Evolutionary conservation across 2,329 filamentous ascomycete genomes (phyloP), one percentile per base, ranked within the genome.

Genomic region (Aspergillus ibericus): DNA sequence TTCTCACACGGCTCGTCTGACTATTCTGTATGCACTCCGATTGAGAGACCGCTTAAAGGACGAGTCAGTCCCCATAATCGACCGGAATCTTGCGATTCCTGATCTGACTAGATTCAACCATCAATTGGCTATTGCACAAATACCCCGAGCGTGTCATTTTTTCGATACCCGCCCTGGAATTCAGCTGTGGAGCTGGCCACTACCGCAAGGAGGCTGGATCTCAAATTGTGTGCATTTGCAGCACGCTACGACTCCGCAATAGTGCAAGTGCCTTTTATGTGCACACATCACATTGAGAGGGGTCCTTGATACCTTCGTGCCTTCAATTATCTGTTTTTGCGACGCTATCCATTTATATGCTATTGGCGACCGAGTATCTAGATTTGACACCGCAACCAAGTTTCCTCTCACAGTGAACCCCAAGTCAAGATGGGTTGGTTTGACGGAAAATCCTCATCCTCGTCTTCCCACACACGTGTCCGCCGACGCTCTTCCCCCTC

Each of bases 361-460:
- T n/a, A 48, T 10, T 13, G 27, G 9, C 27, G 15, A 8, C 27
- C 8, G n/a, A 48, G 10, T 10, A 29, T 48, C n/a, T n/a, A 29
- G 29, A 29, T 8, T 22, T 38, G 50, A 44, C 35, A 9, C 22
- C 22, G 22, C 13, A 7, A 3, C n/a, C 42, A 27, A 47, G 40
- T 20, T 27, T 27, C 47, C 38, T 16, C n/a, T 20, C 22, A 18
- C n/a, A 18, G 16, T 49, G 22, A 38, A 53, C 16, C 9, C 44
- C 22, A n/a, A 54, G n/a, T 12, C 56, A 68, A 58, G 46, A 81
- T 81, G 78, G 78, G 75, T 60, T 81, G 78, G 78, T 80, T 81
- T 60, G 76, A 80, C 63, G 75, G 75, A 59, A 65, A 61, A 56
- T 73, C 73, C 27, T 69, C 72, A 49, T 56, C 69, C 12, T 72